phyloP scores from a whole-genome alignment of 192 early-diverging fungal genomes.

The Backusella luteola region DNA sequence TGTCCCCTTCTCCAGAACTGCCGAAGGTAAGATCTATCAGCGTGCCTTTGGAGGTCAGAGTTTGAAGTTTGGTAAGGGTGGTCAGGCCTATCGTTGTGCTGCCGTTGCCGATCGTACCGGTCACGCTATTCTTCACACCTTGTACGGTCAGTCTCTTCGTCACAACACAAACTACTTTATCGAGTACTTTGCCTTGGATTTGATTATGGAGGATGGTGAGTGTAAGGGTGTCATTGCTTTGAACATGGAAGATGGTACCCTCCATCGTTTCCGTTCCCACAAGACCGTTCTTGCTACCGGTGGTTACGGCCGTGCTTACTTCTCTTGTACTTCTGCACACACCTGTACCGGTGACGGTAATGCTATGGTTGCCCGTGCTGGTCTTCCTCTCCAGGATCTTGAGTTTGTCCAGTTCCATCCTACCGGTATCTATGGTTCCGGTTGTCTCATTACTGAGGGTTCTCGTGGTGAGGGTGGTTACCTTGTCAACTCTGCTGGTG shows the following conservation, averaged over 20 bases:
- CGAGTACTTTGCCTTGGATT: constrained; percentile 98
- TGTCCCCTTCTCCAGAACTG: constrained; percentile 96
- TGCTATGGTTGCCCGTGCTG: constrained; percentile 97
- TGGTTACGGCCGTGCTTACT: constrained; percentile 99
- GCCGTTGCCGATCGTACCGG: constrained; percentile 98
- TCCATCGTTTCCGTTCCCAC: constrained; percentile 96
- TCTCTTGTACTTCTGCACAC: constrained; percentile 97
- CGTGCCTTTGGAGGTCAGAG: constrained; percentile 98
- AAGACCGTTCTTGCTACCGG: constrained; percentile 99
- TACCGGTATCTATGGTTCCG: constrained; percentile 98
- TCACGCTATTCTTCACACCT: constrained; percentile 95
- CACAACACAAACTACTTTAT: constrained; percentile 98
- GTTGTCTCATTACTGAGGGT: constrained; percentile 94
- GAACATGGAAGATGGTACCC: constrained; percentile 97
- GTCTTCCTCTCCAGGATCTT: constrained; percentile 95
- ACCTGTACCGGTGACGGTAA: constrained; percentile 99
- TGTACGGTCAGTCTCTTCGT: constrained; percentile 95
- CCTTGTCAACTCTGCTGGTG: constrained; percentile 93
- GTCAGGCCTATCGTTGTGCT: constrained; percentile 97
- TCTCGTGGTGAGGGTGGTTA: constrained; percentile 97
- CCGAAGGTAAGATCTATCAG: constrained; percentile 98
- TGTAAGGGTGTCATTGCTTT: constrained; percentile 97
- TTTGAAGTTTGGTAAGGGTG: constrained; percentile 95
- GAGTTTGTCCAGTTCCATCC: constrained; percentile 99
- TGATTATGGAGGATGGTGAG: constrained; percentile 97